A percentile compares a stretch with the other conserved stretches of the same genome.
phyloP scores from a whole-genome alignment of 163 green algal species.

The Coccomyxa subellipsoidea region DNA sequence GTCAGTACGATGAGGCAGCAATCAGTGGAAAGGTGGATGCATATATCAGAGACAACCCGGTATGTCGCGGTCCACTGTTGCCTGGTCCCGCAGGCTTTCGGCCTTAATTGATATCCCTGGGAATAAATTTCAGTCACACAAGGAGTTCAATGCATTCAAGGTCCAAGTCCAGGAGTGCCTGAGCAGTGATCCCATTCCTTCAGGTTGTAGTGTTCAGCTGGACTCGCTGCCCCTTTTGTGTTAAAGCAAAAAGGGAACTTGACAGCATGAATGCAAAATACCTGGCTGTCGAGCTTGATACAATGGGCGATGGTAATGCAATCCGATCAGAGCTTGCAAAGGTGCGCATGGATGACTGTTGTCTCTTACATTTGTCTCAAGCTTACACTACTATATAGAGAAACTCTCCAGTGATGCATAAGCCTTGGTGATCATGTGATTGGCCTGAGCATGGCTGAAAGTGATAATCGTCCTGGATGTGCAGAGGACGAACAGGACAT shows the following conservation, averaged over 20 bases:
- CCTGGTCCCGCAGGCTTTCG: neutral
- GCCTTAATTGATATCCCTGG: neutral
- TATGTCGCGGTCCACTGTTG: constrained; percentile 6
- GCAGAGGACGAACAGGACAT: constrained; percentile 26
- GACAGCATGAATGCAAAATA: constrained; percentile 32
- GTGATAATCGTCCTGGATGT: neutral
- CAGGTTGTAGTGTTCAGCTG: constrained; percentile 20
- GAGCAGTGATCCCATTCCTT: neutral
- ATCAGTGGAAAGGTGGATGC: constrained; percentile 30
- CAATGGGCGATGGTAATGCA: constrained; percentile 31
- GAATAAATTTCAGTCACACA: neutral
- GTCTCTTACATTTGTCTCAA: constrained; percentile 16
- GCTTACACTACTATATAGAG: neutral
- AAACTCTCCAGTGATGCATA: neutral
- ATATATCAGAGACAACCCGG: constrained; percentile 31
- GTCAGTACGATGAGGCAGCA: constrained; percentile 41
- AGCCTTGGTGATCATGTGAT: neutral
- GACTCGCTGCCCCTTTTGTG: constrained; percentile 35
- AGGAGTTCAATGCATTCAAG: neutral
- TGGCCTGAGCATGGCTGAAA: neutral
- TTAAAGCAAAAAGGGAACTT: constrained; percentile 45
- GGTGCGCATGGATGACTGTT: neutral
- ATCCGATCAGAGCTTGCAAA: constrained; percentile 38
- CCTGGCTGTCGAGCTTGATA: constrained; percentile 38
- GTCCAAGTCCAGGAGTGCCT: neutral